A percentile compares a stretch with the other conserved stretches of the same genome.
Evolutionary conservation across 2,329 filamentous ascomycete genomes (phyloP).

Genomic region (Penicillium oxalicum): DNA sequence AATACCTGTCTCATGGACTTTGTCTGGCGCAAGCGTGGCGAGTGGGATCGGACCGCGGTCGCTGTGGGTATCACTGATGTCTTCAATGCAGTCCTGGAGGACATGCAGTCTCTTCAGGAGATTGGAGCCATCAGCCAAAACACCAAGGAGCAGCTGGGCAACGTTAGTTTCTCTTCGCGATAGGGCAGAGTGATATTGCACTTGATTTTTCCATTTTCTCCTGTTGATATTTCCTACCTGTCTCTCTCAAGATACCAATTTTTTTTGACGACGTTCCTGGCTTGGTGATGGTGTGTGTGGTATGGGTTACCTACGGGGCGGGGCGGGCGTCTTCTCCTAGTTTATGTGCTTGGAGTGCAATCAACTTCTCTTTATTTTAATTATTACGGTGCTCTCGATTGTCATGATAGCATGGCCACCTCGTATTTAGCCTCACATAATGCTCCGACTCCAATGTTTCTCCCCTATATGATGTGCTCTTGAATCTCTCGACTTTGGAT

Average conservation of each 20-base stretch:
- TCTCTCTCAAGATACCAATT: neutral
- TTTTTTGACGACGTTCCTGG: constrained; percentile 1
- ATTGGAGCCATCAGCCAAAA: constrained; percentile 32
- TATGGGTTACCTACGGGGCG: no score
- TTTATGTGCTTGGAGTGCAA: neutral
- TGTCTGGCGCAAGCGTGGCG: constrained; percentile 70
- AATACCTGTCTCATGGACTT: constrained; percentile 85
- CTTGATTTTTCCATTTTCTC: constrained; percentile 8
- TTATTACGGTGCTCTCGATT: no score
- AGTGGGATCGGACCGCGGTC: constrained; percentile 79
- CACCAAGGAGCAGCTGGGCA: constrained; percentile 28
- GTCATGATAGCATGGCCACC: no score
- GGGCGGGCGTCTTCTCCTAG: no score
- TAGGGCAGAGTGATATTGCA: neutral
- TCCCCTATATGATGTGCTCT: no score
- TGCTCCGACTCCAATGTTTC: no score
- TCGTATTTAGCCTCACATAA: no score
- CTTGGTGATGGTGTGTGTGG: neutral
- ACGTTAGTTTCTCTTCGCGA: constrained; percentile 14
- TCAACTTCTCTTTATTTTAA: constrained; percentile 7
- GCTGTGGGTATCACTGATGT: constrained; percentile 56
- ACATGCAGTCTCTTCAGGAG: constrained; percentile 52
- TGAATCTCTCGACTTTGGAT: no score
- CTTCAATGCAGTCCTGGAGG: constrained; percentile 63
- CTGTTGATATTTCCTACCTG: constrained; percentile 18